phyloP scores from a whole-genome alignment of 371 early-diverging fungal genomes.

The Parasitella parasitica region DNA sequence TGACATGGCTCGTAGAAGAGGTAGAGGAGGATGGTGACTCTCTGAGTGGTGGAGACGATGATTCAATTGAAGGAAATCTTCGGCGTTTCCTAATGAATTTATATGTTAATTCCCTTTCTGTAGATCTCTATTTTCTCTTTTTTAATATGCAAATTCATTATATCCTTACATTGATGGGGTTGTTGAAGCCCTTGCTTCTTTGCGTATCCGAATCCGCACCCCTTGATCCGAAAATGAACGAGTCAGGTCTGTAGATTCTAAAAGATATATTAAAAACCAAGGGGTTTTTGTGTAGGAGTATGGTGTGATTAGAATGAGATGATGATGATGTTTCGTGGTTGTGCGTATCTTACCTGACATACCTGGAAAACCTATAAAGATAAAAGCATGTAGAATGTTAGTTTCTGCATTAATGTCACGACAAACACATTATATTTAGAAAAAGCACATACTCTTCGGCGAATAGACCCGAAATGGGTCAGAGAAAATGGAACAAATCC shows the following conservation, averaged over 20 bases:
- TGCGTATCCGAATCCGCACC: constrained; percentile 28
- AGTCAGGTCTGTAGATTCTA: constrained; percentile 31
- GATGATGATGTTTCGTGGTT: background rate
- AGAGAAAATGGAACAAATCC: constrained; percentile 40
- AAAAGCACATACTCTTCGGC: constrained; percentile 62
- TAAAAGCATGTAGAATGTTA: constrained; percentile 36
- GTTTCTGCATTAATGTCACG: constrained; percentile 1
- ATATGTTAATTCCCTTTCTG: too few species aligned
- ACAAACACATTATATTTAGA: background rate
- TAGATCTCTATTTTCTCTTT: background rate
- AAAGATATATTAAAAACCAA: background rate
- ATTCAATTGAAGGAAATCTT: background rate
- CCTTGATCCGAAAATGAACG: constrained; percentile 36
- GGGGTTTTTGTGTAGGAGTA: background rate
- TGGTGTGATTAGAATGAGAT: background rate
- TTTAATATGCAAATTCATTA: background rate
- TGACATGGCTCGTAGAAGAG: background rate
- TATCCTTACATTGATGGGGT: constrained; percentile 6
- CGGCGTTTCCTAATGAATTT: constrained; percentile 17
- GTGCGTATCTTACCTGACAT: constrained; percentile 63
- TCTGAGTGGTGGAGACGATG: background rate
- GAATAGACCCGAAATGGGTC: constrained; percentile 78
- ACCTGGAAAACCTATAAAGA: constrained; percentile 83
- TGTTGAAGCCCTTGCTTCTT: constrained; percentile 14
- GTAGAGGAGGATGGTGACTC: background rate